Base-by-base conservation (phyloP, 2,329 filamentous ascomycete species). In the Tolypocladium ophioglossoides region DNA sequence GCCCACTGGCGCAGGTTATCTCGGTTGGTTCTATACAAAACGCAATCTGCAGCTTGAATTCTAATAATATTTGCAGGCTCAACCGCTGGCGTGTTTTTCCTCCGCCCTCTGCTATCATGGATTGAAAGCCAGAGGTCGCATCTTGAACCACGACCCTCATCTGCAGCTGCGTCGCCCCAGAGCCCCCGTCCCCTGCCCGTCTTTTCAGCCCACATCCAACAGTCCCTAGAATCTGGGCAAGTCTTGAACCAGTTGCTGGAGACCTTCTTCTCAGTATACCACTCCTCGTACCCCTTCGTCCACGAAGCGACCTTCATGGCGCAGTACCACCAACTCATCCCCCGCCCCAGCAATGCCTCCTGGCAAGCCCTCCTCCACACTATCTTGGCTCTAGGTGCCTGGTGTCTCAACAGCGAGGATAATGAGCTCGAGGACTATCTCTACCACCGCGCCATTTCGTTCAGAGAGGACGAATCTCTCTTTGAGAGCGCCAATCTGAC, bases 301-400 rank as follows among this genome's bases (percentile, higher is more conserved):
- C 73, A 77, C 55, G 74, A 77, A 54, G 64, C 69, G 2, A 73
- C 70, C 0, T 77, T 77, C 54, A 65, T 72, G 22, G 72, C 67
- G 12, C 62, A 68, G 57, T 63, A 63, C 41, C 69, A 67, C 66
- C 65, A 58, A 63, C 58, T 68, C 24, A 61, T 65, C 37, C 61
- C 65, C 9, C 62, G 63, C 11, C 66, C 67, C 52, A 61, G 20
- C 59, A 60, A 32, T 57, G 61, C 22, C 47, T 68, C 64, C 14
- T 70, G 68, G 66, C 59, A 68, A 50, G 64, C 70, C 54, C 59
- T 72, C 3, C 61, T 68, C n/a, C 63, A 70, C 39, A 70, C 68
- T 24, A 64, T 71, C n/a, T 58, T 72, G 22, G 69, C 70, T 8
- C 61, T 72, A 4, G 71, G 70, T 3, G 67, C 68, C 9, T 72